Percentiles rank a stretch among this genome's conserved stretches.
phyloP scores from a whole-genome alignment of 306 rosid species.

The Castanopsis chinensis region DNA sequence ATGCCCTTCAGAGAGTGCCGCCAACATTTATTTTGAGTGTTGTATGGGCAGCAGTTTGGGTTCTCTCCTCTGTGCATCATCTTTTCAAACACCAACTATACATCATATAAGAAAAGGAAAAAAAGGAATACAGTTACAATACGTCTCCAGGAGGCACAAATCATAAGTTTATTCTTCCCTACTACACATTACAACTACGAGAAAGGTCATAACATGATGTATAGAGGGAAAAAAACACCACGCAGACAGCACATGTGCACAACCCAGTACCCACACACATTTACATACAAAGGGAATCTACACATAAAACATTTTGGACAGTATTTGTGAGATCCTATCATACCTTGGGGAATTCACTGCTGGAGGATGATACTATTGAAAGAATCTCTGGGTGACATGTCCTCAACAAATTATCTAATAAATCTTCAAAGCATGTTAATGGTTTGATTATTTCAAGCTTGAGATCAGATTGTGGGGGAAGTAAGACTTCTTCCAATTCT shows the following conservation, averaged over 20 bases:
- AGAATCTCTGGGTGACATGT: conserved; percentile 34
- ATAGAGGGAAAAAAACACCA: not conserved
- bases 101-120: not conserved
- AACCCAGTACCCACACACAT: too few species aligned
- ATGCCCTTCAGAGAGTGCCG: conserved; percentile 47
- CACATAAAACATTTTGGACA: not conserved
- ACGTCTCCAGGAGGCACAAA: not conserved
- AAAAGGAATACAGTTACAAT: conserved; percentile 7
- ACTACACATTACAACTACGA: not conserved
- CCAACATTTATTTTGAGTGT: conserved; percentile 46
- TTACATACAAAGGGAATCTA: not conserved
- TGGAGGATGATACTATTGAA: conserved; percentile 26
- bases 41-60: conserved; percentile 45
- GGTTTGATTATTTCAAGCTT: conserved; percentile 30
- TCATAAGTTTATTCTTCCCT: not conserved
- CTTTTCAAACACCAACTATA: conserved; percentile 35
- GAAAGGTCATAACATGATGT: not conserved
- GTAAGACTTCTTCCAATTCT: conserved; percentile 17
- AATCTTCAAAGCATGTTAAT: conserved; percentile 19
- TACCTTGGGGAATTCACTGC: conserved; percentile 37
- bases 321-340: not conserved
- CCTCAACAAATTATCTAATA: conserved; percentile 25
- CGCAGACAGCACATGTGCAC: not conserved
- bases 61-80: conserved; percentile 30
- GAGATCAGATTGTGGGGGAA: conserved; percentile 21